Conservation (phyloP, 805 yeast genomes). For the Sugiyamaella qingdaonensis region DNA sequence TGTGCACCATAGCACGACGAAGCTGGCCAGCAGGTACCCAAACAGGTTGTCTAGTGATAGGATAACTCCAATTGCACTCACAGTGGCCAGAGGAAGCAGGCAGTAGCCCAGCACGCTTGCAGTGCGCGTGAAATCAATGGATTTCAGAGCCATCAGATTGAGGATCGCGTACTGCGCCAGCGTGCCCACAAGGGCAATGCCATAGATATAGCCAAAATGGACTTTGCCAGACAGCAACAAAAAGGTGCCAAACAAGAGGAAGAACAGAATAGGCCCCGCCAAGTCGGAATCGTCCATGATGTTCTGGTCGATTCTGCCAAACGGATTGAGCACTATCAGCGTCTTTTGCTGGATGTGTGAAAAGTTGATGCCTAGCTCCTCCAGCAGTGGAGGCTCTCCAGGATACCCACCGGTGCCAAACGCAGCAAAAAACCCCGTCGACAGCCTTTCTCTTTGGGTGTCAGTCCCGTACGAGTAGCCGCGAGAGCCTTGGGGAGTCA, state of each 20-base stretch:
- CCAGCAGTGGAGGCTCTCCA: conserved; percentile 89
- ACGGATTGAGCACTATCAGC: conserved; percentile 77
- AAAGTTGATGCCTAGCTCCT: conserved; percentile 91
- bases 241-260: conserved; percentile 78
- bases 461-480: conserved; percentile 21
- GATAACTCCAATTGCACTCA: conserved; percentile 67
- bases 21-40: conserved; percentile 65
- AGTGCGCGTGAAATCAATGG: conserved; percentile 55
- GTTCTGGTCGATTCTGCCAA: conserved; percentile 61
- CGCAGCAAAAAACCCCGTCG: conserved; percentile 83
- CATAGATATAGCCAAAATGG: conserved; percentile 95
- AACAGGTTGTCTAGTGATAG: conserved; percentile 62
- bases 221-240: conserved; percentile 83
- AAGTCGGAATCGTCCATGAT: conserved; percentile 84
- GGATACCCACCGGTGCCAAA: conserved; percentile 90
- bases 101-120: conserved; percentile 95
- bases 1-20: conserved; percentile 86
- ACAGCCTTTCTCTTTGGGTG: conserved; percentile 39
- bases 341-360: conserved; percentile 75
- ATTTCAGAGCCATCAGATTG: conserved; percentile 68
- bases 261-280: conserved; percentile 92
- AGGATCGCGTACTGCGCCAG: conserved; percentile 77
- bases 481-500: conserved; percentile 17
- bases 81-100: conserved; percentile 77
- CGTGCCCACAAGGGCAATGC: conserved; percentile 91